Base-by-base conservation (phyloP, 371 early-diverging fungal species). In the Rozella allomycis region DNA sequence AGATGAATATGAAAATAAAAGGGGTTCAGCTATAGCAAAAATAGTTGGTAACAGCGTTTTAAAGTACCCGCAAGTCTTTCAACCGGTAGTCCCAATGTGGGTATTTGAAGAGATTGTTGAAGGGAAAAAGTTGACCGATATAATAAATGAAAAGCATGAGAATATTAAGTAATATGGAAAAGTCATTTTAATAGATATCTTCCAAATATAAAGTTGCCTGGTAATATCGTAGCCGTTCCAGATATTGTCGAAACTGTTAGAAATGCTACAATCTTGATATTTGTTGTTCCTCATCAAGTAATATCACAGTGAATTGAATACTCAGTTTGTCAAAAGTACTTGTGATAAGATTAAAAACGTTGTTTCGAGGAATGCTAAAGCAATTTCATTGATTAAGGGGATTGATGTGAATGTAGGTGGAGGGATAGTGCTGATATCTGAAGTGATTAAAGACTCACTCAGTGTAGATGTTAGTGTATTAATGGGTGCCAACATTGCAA, bases 401-500 rank as follows among this genome's bases (percentile, higher is more conserved):
- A 67, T 91, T 6, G 86, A 78, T 30, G 74, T 79, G 25, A 58
- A 48, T 37, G 70, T 58, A 14, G 53, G 67, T 23, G 72, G 74
- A 20, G 57, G 59, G n/a, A 63, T 94, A 37, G 61, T 67, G 1
- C 56, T 87, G 12, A 81, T 93, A 40, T 78, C 87, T 2, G 76
- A 86, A 41, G 60, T 76, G 39, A 86, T 98, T 40, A 52, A 64
- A 36, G 69, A 74, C 26, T 50, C 60, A 11, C 60, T 97, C 17
- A 55, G 53, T 17, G 63, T 93, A 30, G 66, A 73, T 17, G 71
- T 81, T 12, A 66, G 74, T 25, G 81, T 82, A 12, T 52, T 97
- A 23, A 85, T 82, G 68, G 99, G 99, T 23, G 98, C 99, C 29
- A 98, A 98, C 55, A 93, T 98, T 54, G 97, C 98, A 18, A 68